phyloP scores from a whole-genome alignment of 2,329 filamentous ascomycete genomes.

The Didymella sp. region DNA sequence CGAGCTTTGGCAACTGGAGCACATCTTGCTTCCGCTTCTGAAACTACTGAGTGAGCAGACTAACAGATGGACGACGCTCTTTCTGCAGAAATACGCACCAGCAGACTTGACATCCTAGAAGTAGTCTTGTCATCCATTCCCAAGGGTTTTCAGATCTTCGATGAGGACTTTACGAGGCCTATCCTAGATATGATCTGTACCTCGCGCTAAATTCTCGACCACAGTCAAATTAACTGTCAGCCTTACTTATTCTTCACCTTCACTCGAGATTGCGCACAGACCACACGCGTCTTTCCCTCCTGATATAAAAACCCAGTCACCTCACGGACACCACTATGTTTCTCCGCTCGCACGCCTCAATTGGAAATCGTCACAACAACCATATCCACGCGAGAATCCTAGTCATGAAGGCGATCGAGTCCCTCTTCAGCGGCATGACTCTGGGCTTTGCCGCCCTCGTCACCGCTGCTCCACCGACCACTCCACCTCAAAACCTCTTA shows the following conservation, averaged over 20 bases:
- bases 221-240: constrained; percentile 22
- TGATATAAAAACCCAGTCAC: neutral
- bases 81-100: constrained; percentile 33
- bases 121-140: constrained; percentile 26
- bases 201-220: constrained; percentile 35
- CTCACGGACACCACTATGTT: neutral
- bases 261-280: neutral
- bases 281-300: neutral
- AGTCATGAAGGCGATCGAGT: neutral
- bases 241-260: too few species aligned
- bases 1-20: constrained; percentile 9
- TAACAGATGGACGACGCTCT: constrained; percentile 30
- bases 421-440: neutral
- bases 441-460: neutral
- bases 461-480: neutral
- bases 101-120: constrained; percentile 3
- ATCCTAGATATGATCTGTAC: neutral
- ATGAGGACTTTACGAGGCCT: constrained; percentile 7
- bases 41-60: constrained; percentile 26
- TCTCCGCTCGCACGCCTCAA: neutral
- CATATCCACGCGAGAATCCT: neutral
- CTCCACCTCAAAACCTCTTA: neutral
- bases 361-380: neutral
- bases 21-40: constrained; percentile 34
- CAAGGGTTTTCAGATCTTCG: constrained; percentile 6